Base-by-base conservation (phyloP, 331 rosid species). In the Malus hybrid region DNA sequence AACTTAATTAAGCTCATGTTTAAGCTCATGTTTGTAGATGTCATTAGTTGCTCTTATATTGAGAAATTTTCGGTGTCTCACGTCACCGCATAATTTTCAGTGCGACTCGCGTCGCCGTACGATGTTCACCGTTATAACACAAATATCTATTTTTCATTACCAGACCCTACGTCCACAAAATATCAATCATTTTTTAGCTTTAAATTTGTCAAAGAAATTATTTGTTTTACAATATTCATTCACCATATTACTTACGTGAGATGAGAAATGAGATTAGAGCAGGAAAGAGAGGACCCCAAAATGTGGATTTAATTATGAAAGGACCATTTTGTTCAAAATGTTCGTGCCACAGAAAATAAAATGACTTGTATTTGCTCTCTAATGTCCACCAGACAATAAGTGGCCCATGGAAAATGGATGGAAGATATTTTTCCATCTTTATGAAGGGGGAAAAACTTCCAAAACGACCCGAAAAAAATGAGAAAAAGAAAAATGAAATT, bases 361-460 rank as follows among this genome's bases (percentile, higher is more conserved):
- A 65, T 19, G 50, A 44, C 63, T 7, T 4, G 70, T 62, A 74
- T 42, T 63, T 74, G 56, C 32, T 74, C 61, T 74, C 32, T 74
- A 56, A 19, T 28, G 68, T 57, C 74, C 80, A 76, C 67, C 29
- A 36, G 32, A 56, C 12, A 20, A 56, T 33, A 79, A 70, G 77
- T 46, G 62, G 32, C 70, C 70, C 71, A 16, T 27, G 50, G 65
- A 68, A 79, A 79, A 74, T 65, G 72, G 28, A 79, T 48, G 19
- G 69, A 68, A 68, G 48, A 79, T 55, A 60, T 55, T 52, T 66
- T 71, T 66, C 27, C 70, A 31, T 69, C 74, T 62, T 60, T 36
- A 19, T 70, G 33, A 57, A 19, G 22, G 33, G 73, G 5, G 71
- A 3, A 16, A 69, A 54, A 76, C 70, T 65, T 67, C 20, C 71